Conservation (phyloP, 768 basidiomycete species). For the Amanita brunnescens region DNA sequence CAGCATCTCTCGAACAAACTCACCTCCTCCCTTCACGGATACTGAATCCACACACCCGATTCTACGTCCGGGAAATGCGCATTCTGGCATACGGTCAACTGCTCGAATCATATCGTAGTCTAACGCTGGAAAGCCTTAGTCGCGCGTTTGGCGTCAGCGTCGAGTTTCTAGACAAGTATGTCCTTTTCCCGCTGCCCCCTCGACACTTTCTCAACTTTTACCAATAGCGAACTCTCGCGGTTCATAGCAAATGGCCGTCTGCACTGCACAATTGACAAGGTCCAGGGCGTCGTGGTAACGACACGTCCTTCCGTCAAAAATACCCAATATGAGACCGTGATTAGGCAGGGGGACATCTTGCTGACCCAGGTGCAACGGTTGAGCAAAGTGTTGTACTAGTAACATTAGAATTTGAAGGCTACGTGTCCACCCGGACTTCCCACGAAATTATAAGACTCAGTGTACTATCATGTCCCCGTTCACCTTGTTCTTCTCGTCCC, state of each 20-base stretch:
- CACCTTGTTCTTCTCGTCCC: neutral
- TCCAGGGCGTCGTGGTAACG: constrained; percentile 90
- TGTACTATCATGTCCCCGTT: too few relatives aligned
- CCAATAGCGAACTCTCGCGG: constrained; percentile 70
- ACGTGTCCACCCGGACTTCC: neutral
- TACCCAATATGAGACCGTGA: constrained; percentile 86
- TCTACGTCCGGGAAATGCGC: constrained; percentile 92
- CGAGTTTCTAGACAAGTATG: constrained; percentile 81
- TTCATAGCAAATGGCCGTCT: constrained; percentile 87
- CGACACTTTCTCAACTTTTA: neutral
- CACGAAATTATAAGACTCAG: too few relatives aligned
- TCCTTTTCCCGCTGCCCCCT: constrained; percentile 11
- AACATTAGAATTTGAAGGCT: constrained; percentile 4
- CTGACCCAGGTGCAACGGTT: constrained; percentile 82
- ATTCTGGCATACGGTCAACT: constrained; percentile 89
- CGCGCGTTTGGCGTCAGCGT: constrained; percentile 84
- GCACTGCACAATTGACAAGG: constrained; percentile 88
- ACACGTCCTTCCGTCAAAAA: constrained; percentile 63
- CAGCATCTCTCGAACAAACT: constrained; percentile 83
- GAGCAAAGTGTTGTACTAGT: constrained; percentile 74
- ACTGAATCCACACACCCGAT: constrained; percentile 79
- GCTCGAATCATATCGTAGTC: constrained; percentile 82
- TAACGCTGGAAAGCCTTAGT: constrained; percentile 82
- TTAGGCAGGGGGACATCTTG: constrained; percentile 87
- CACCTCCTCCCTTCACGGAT: constrained; percentile 84